phyloP scores from a whole-genome alignment of 495 filamentous ascomycete species.

The Sphaerosporella brunnea region DNA sequence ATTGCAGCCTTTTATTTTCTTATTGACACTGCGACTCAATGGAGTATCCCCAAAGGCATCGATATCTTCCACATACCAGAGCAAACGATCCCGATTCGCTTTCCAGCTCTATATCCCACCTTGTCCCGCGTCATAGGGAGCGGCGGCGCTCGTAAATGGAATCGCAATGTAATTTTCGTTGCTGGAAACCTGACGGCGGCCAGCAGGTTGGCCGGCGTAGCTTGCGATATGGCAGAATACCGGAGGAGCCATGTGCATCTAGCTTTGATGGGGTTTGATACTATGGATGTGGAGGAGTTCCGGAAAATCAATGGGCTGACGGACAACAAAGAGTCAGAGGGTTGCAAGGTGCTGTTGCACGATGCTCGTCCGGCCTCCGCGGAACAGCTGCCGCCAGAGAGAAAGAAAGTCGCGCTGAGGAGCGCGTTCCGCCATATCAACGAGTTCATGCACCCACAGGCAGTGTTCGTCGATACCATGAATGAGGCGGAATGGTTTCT shows the following conservation, averaged over 20 bases:
- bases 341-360: conserved; percentile 37
- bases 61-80: conserved; percentile 3
- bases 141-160: conserved; percentile 13
- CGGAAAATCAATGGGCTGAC: conserved; percentile 34
- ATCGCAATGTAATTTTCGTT: conserved; percentile 36
- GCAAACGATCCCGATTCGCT: conserved; percentile 13
- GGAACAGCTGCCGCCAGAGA: conserved; percentile 30
- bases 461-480: conserved; percentile 32
- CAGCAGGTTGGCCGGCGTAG: conserved; percentile 37
- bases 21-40: conserved; percentile 14
- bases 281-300: conserved; percentile 35
- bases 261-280: conserved; percentile 36
- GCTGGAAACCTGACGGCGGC: conserved; percentile 35
- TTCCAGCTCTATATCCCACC: conserved; percentile 15
- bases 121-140: conserved; percentile 6
- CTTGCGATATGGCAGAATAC: conserved; percentile 37
- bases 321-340: conserved; percentile 18
- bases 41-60: conserved; percentile 12
- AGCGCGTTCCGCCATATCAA: conserved; percentile 31
- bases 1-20: conserved; percentile 17
- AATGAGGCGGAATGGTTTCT: conserved; percentile 37
- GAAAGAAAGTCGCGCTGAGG: conserved; percentile 33
- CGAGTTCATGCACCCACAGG: conserved; percentile 34
- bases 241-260: conserved; percentile 36
- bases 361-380: conserved; percentile 36